Conservation (phyloP, 2,329 filamentous ascomycete genomes). For the Stagonosporopsis cucurbitacearum region DNA sequence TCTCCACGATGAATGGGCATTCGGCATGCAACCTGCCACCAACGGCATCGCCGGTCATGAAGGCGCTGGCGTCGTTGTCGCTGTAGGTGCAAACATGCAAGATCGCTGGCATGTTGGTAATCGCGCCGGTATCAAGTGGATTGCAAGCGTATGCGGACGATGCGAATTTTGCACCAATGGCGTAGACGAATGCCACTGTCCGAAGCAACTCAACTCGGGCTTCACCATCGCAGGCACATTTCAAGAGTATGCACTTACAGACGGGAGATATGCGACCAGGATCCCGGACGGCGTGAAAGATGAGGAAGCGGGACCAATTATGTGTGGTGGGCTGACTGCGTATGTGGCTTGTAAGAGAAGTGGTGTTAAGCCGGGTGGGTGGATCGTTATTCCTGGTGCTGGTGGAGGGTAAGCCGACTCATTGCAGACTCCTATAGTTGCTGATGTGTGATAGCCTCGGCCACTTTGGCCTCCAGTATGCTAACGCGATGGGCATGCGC, state of each 20-base stretch:
- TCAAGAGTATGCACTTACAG: slow-evolving; percentile 52
- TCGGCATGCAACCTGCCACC: slow-evolving; percentile 69
- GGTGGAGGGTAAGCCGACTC: slow-evolving; percentile 37
- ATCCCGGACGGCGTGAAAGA: slow-evolving; percentile 54
- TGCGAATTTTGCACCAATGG: slow-evolving; percentile 81
- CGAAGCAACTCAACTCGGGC: slow-evolving; percentile 71
- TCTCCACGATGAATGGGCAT: slow-evolving; percentile 45
- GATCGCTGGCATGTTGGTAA: slow-evolving; percentile 68
- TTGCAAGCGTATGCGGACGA: slow-evolving; percentile 74
- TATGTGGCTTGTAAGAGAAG: slow-evolving; percentile 54
- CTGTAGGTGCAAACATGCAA: slow-evolving; percentile 70
- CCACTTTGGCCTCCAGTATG: slow-evolving; percentile 44
- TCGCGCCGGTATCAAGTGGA: slow-evolving; percentile 57
- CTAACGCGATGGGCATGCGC: slow-evolving; percentile 63
- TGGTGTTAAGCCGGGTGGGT: slow-evolving; percentile 48
- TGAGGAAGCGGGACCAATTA: slow-evolving; percentile 55
- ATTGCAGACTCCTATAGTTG: not conserved
- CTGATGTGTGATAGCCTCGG: slow-evolving; percentile 31
- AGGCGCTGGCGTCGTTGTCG: slow-evolving; percentile 79
- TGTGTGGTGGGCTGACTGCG: slow-evolving; percentile 58
- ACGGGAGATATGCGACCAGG: slow-evolving; percentile 54
- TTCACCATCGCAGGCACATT: slow-evolving; percentile 53
- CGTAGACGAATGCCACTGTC: slow-evolving; percentile 54
- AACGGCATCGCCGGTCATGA: slow-evolving; percentile 75
- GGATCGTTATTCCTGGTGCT: slow-evolving; percentile 49